Conservation (phyloP, 1,139 yeast genomes). For the Diutina pseudorugosa region DNA sequence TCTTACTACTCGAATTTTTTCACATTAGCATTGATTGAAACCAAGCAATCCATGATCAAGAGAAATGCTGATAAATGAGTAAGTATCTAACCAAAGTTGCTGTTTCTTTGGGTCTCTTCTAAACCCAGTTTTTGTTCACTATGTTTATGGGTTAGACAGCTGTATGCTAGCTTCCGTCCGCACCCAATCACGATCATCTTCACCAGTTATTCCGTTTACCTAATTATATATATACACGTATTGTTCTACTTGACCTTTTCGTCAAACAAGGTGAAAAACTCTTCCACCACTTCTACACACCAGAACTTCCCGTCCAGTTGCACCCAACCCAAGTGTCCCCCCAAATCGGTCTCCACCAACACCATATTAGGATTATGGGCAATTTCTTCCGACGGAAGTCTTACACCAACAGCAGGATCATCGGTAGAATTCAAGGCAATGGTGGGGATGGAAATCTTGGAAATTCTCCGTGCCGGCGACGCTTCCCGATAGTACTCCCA, state of each 20-base stretch:
- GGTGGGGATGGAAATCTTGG: conserved; percentile 51
- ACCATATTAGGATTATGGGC: conserved; percentile 20
- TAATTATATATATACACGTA: not conserved
- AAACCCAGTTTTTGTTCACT: too few species aligned
- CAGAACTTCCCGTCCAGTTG: conserved; percentile 54
- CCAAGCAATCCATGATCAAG: too few species aligned
- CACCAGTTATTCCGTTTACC: not conserved
- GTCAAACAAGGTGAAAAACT: conserved; percentile 29
- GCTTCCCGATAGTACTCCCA: conserved; percentile 62
- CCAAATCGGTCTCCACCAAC: conserved; percentile 33
- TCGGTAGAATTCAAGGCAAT: conserved; percentile 61
- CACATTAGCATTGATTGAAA: too few species aligned
- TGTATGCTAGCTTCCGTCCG: too few species aligned
- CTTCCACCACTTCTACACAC: conserved; percentile 55
- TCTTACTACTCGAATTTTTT: too few species aligned
- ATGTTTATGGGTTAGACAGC: too few species aligned
- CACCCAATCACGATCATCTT: too few species aligned
- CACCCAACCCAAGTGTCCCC: conserved; percentile 55
- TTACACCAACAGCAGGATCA: conserved; percentile 68
- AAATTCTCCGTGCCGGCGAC: conserved; percentile 48
- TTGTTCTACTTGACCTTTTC: not conserved
- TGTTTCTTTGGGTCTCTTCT: too few species aligned
- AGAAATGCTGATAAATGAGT: too few species aligned
- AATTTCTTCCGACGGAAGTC: conserved; percentile 19
- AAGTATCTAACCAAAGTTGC: too few species aligned